These are phyloP conservation scores for Domatiomyces catenatus DNA, from an alignment of 2,329 filamentous ascomycete genomes.

Conservation along the genomic window DNA sequence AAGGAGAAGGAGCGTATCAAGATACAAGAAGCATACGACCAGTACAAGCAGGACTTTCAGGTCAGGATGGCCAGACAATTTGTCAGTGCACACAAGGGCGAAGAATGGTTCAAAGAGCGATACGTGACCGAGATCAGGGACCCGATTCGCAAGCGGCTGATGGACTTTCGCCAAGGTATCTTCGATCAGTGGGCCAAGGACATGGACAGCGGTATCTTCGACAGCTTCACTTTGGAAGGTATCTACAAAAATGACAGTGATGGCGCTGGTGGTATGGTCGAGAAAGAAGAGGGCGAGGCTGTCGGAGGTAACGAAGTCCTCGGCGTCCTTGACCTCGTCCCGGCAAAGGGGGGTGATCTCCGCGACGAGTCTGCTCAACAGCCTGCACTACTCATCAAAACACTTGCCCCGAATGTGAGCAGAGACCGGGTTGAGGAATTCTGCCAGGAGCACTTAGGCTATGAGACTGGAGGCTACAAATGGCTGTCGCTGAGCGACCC, in stretches of 20 bases:
- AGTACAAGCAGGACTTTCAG: slow-evolving; percentile 51
- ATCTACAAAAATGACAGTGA: slow-evolving; percentile 88
- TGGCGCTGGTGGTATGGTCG: slow-evolving; percentile 65
- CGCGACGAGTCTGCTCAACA: slow-evolving; percentile 77
- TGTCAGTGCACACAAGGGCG: slow-evolving; percentile 78
- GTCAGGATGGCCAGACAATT: slow-evolving; percentile 72
- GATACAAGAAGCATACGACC: slow-evolving; percentile 50
- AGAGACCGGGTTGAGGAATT: slow-evolving; percentile 86
- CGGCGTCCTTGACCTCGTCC: slow-evolving; percentile 79
- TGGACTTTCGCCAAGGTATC: slow-evolving; percentile 60
- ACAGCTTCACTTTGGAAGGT: slow-evolving; percentile 86
- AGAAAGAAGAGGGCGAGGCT: slow-evolving; percentile 92
- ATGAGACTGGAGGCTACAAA: slow-evolving; percentile 81
- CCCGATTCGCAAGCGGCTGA: slow-evolving; percentile 57
- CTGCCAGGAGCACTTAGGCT: slow-evolving; percentile 84
- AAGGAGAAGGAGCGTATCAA: slow-evolving; percentile 46
- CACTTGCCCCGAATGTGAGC: slow-evolving; percentile 88
- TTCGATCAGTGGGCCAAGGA: slow-evolving; percentile 86
- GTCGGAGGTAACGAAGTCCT: slow-evolving; percentile 83
- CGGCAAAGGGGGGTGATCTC: slow-evolving; percentile 67
- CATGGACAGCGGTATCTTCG: slow-evolving; percentile 69
- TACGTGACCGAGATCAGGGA: slow-evolving; percentile 75
- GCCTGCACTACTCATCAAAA: slow-evolving; percentile 93
- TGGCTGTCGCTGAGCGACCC: slow-evolving; percentile 93
- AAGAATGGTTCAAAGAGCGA: slow-evolving; percentile 96